Conservation (phyloP, 1,139 yeast species). For the Suhomyces panamericanus region DNA sequence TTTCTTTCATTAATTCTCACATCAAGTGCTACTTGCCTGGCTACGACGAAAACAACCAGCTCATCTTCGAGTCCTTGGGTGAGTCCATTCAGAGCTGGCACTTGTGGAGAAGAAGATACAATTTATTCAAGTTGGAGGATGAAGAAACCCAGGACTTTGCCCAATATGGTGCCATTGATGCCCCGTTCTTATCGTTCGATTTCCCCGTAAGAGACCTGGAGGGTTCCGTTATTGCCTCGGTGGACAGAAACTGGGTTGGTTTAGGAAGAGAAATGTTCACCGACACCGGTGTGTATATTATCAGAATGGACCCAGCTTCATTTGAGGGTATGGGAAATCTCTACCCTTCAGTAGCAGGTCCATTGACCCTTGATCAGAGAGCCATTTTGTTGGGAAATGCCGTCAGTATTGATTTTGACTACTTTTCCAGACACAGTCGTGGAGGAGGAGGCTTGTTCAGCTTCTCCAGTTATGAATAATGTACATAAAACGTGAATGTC, state of each 20-base stretch:
- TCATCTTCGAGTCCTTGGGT: conserved; percentile 61
- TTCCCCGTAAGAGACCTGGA: conserved; percentile 69
- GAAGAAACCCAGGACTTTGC: conserved; percentile 49
- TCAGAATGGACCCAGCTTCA: conserved; percentile 76
- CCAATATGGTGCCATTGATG: conserved; percentile 84
- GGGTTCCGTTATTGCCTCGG: conserved; percentile 66
- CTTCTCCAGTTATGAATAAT: conserved; percentile 26
- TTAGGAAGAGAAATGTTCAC: conserved; percentile 89
- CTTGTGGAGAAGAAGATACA: conserved; percentile 84
- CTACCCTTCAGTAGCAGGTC: conserved; percentile 44
- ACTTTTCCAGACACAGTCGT: conserved; percentile 84
- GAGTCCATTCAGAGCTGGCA: conserved; percentile 94
- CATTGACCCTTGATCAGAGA: conserved; percentile 73
- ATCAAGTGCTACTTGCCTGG: conserved; percentile 72
- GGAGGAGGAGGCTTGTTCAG: conserved; percentile 44
- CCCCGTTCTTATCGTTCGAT: conserved; percentile 82
- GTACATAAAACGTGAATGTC: no score
- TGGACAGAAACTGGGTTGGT: conserved; percentile 95
- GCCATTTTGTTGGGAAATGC: conserved; percentile 87
- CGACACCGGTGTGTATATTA: conserved; percentile 88
- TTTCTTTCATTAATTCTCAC: conserved; percentile 85
- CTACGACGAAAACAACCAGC: conserved; percentile 33
- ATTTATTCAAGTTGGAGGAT: conserved; percentile 61
- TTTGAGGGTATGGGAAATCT: conserved; percentile 49
- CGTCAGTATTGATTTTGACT: conserved; percentile 90